Conservation (phyloP, 2,329 filamentous ascomycete species). For the Alternaria incomplexa region DNA sequence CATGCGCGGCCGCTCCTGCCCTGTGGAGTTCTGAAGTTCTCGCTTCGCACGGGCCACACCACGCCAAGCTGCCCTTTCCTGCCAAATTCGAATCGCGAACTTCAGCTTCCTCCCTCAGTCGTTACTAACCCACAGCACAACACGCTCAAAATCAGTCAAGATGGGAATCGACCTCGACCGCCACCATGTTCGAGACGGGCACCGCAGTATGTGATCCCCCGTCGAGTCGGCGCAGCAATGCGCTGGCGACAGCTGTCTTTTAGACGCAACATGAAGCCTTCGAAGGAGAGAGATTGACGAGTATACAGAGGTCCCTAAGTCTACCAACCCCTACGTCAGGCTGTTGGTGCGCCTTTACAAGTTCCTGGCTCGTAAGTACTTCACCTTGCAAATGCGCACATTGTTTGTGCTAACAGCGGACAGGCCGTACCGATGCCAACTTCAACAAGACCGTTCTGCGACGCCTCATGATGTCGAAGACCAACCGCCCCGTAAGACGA, state of each 20-base stretch:
- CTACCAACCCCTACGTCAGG: conserved; percentile 97
- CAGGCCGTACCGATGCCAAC: conserved; percentile 91
- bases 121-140: conserved; percentile 44
- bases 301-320: conserved; percentile 67
- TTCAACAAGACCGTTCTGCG: conserved; percentile 99
- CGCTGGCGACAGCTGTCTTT: conserved; percentile 48
- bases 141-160: conserved; percentile 43
- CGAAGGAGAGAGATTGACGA: conserved; percentile 45
- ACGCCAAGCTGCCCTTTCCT: conserved; percentile 16
- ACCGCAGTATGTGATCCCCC: conserved; percentile 64
- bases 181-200: conserved; percentile 69
- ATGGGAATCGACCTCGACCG: conserved; percentile 57
- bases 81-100: conserved; percentile 24
- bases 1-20: neutral
- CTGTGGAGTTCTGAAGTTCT: conserved; percentile 5
- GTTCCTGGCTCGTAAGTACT: conserved; percentile 87
- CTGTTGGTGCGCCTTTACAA: conserved; percentile 98
- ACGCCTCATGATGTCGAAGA: conserved; percentile 97
- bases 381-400: conserved; percentile 3
- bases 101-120: conserved; percentile 13
- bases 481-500: conserved; percentile 72
- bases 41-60: conserved; percentile 11
- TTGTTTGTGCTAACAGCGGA: conserved; percentile 32
- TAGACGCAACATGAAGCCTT: conserved; percentile 47
- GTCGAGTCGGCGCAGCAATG: conserved; percentile 49